phyloP scores from a whole-genome alignment of 306 rosid genomes.

The Crotalaria pallida region DNA sequence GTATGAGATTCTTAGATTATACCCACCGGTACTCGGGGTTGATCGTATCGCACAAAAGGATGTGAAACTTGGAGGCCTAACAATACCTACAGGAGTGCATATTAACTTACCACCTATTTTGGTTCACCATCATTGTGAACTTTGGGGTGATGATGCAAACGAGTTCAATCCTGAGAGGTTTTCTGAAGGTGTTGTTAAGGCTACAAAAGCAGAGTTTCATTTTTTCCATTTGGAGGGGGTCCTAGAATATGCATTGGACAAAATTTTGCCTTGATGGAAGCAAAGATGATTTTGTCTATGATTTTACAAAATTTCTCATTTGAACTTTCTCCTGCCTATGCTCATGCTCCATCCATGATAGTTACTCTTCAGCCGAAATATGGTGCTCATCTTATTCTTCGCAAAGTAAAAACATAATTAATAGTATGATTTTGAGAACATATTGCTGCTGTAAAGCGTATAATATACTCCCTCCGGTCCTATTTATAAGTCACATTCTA shows the following conservation, averaged over 20 bases:
- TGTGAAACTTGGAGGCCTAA: constrained; percentile 31
- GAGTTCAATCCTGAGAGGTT: constrained; percentile 64
- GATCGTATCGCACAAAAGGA: background rate
- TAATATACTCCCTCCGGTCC: too few species aligned
- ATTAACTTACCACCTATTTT: constrained; percentile 21
- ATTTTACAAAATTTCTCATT: constrained; percentile 38
- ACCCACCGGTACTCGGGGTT: too few species aligned
- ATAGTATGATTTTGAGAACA: background rate
- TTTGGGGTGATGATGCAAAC: constrained; percentile 54
- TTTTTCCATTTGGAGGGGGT: constrained; percentile 60
- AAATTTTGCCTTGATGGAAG: constrained; percentile 40
- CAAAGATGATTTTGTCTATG: constrained; percentile 29
- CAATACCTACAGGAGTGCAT: constrained; percentile 37
- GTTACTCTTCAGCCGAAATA: constrained; percentile 25
- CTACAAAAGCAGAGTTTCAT: constrained; percentile 36
- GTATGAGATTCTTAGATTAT: too few species aligned
- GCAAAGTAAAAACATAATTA: constrained; percentile 4
- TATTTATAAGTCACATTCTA: too few species aligned
- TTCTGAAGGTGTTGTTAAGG: constrained; percentile 43
- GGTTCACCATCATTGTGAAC: constrained; percentile 35
- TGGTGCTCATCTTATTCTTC: constrained; percentile 36
- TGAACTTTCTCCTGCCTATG: constrained; percentile 37
- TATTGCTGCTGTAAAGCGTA: background rate
- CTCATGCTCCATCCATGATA: constrained; percentile 18
- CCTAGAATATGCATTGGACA: constrained; percentile 61